Percentiles rank a stretch among this genome's conserved stretches.
These are phyloP conservation scores for Hyphopichia homilentoma DNA, from an alignment of 805 yeast species.

Conservation along the genomic window DNA sequence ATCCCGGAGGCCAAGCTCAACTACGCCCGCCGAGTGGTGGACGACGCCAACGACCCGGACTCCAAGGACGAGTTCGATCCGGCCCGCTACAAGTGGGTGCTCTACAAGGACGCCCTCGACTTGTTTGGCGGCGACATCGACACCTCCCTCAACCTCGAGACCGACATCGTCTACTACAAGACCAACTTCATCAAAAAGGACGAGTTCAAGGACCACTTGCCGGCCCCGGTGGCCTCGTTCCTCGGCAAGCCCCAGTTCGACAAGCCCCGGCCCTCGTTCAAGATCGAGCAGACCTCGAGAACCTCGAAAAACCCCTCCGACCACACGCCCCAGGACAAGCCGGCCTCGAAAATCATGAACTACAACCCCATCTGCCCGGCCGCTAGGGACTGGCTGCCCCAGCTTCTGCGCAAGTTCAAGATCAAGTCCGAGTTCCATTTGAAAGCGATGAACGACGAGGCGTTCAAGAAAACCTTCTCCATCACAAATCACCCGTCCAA, in stretches of 20 bases:
- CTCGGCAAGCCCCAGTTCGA: slow-evolving; percentile 9
- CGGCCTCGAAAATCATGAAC: slow-evolving; percentile 5
- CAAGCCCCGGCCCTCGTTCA: slow-evolving; percentile 34
- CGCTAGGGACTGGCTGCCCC: slow-evolving; percentile 39
- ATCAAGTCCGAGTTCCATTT: slow-evolving; percentile 32
- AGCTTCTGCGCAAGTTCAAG: slow-evolving; percentile 18
- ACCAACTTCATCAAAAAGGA: slow-evolving; percentile 39
- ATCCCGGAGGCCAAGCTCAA: slow-evolving; percentile 38
- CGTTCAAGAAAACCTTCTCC: slow-evolving; percentile 30
- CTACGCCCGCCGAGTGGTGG: slow-evolving; percentile 22
- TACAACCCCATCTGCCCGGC: slow-evolving; percentile 34
- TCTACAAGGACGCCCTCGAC: slow-evolving; percentile 30
- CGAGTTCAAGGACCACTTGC: slow-evolving; percentile 20
- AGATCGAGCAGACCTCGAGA: slow-evolving; percentile 17
- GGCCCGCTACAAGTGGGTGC: slow-evolving; percentile 32
- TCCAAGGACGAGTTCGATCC: too few relatives aligned
- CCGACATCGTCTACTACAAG: slow-evolving; percentile 41
- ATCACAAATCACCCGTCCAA: slow-evolving; percentile 27
- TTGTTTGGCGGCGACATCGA: slow-evolving; percentile 24
- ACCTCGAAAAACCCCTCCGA: slow-evolving; percentile 7
- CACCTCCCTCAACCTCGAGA: slow-evolving; percentile 31
- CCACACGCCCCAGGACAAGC: slow-evolving; percentile 1
- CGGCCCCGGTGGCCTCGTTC: slow-evolving; percentile 11
- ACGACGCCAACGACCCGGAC: slow-evolving; percentile 8
- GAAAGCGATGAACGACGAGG: slow-evolving; percentile 35